phyloP scores from a whole-genome alignment of 331 rosid genomes.

The Stylosanthes scabra region DNA sequence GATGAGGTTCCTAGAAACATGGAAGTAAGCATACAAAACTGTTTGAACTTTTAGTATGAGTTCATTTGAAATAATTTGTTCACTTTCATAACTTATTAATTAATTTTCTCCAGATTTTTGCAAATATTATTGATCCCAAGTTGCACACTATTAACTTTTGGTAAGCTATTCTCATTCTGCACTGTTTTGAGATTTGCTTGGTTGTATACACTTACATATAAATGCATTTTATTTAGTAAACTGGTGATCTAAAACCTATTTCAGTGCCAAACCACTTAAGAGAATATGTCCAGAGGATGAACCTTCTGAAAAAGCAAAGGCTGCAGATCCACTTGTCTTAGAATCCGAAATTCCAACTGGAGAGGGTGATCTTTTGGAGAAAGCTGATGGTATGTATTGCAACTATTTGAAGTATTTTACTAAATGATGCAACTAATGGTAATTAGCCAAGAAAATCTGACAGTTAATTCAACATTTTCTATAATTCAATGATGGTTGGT shows the following conservation, averaged over 20 bases:
- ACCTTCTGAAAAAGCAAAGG: slow-evolving; percentile 44
- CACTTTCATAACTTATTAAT: slow-evolving; percentile 23
- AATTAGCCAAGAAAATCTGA: slow-evolving; percentile 14
- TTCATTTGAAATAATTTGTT: slow-evolving; percentile 27
- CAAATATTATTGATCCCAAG: slow-evolving; percentile 64
- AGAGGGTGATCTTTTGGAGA: slow-evolving; percentile 51
- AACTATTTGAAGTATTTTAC: slow-evolving; percentile 26
- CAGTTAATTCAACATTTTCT: background rate
- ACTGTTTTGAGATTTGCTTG: slow-evolving; percentile 22
- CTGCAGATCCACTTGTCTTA: slow-evolving; percentile 42
- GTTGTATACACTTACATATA: slow-evolving; percentile 19
- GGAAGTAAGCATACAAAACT: slow-evolving; percentile 24
- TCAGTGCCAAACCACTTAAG: slow-evolving; percentile 64
- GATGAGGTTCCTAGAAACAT: slow-evolving; percentile 23
- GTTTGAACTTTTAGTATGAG: slow-evolving; percentile 18
- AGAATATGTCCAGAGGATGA: slow-evolving; percentile 49
- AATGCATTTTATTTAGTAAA: slow-evolving; percentile 41
- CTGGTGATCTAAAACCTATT: slow-evolving; percentile 38
- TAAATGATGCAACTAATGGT: slow-evolving; percentile 31
- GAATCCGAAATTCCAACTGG: slow-evolving; percentile 49
- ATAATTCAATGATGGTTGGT: background rate
- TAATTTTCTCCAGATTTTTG: slow-evolving; percentile 54
- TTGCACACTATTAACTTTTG: slow-evolving; percentile 53
- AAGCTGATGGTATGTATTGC: slow-evolving; percentile 63
- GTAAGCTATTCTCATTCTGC: slow-evolving; percentile 43